Evolutionary conservation across 2,329 filamentous ascomycete species (phyloP), one percentile per base, ranked within the genome.

Genomic region (Colletotrichum salicis): DNA sequence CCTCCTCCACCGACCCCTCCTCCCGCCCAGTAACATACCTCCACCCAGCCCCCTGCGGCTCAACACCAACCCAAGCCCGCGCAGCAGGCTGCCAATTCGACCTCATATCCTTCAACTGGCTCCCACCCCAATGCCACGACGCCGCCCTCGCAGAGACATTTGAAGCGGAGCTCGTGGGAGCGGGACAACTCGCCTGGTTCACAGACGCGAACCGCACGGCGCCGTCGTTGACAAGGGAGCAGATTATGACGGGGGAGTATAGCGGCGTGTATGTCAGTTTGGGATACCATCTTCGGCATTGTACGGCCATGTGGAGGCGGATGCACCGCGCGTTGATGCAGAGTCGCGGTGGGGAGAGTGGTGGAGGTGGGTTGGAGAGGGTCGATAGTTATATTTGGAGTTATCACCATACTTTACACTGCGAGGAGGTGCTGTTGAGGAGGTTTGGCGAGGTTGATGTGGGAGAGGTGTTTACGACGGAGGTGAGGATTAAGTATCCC

Each of bases 401-500:
- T 15, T 72, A 72, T n/a, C 70, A 72, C 22, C 70, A 72, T 37
- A 72, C 70, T 15, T 19, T 27, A 24, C 70, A 72, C 11, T 72
- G 70, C 59, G 70, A 72, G 70, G 66, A 72, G 35, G 70, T 55
- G 66, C 19, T 72, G 59, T 19, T 72, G 45, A 48, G 35, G 37
- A 24, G 8, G 19, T 13, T 35, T 19, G 70, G 55, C 6, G 70
- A 57, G 33, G 19, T 22, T 4, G 66, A 54, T 0, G 13, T 61
- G 10, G 65, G 13, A 24, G 55, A 41, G 11, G 45, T 60, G 2
- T 72, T 60, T 8, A 64, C 70, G 8, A 72, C 70, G 13, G 70
- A 72, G 48, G 66, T 72, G 29, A 59, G 66, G 66, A 35, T 72
- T 11, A 72, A 72, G 60, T 72, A 72, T 37, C 70, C 70, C 6